Evolutionary conservation across 805 yeast genomes (phyloP).

Genomic region (Nakazawaea populi): DNA sequence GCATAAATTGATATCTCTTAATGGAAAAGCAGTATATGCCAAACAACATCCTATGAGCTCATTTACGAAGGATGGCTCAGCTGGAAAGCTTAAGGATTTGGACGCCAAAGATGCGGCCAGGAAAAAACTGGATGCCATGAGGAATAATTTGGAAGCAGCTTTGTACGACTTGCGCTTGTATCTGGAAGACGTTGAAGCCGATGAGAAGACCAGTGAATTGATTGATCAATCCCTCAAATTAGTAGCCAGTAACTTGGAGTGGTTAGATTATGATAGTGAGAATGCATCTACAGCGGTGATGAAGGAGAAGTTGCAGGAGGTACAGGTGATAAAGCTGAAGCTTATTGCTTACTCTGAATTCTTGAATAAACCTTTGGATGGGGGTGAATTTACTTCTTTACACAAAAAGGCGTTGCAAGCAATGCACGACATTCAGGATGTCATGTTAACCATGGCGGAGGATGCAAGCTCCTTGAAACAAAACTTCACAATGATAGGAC

Average conservation of each 20-base stretch:
- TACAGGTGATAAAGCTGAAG: slow-evolving; percentile 21
- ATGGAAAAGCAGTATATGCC: slow-evolving; percentile 26
- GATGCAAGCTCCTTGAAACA: slow-evolving; percentile 36
- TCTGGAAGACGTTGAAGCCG: slow-evolving; percentile 49
- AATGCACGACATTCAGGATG: slow-evolving; percentile 36
- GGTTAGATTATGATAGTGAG: slow-evolving; percentile 74
- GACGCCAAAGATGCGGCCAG: slow-evolving; percentile 52
- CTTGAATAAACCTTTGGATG: slow-evolving; percentile 40
- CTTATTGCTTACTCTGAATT: slow-evolving; percentile 35
- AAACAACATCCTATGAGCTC: slow-evolving; percentile 44
- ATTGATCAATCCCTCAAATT: slow-evolving; percentile 28
- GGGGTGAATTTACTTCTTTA: slow-evolving; percentile 36
- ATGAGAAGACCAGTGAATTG: slow-evolving; percentile 39
- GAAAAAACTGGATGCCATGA: slow-evolving; percentile 45
- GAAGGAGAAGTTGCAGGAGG: slow-evolving; percentile 26
- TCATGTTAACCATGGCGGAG: slow-evolving; percentile 37
- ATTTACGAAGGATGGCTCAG: slow-evolving; percentile 38
- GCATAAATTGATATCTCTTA: slow-evolving; percentile 15
- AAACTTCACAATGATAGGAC: slow-evolving; percentile 35
- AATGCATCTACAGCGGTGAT: slow-evolving; percentile 36
- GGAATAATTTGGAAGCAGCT: slow-evolving; percentile 68
- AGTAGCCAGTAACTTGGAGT: slow-evolving; percentile 53
- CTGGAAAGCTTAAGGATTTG: slow-evolving; percentile 43
- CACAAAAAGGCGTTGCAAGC: slow-evolving; percentile 36
- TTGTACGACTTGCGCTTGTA: slow-evolving; percentile 62